Base-by-base conservation (phyloP, 768 basidiomycete species). In the Tricholoma sp. region DNA sequence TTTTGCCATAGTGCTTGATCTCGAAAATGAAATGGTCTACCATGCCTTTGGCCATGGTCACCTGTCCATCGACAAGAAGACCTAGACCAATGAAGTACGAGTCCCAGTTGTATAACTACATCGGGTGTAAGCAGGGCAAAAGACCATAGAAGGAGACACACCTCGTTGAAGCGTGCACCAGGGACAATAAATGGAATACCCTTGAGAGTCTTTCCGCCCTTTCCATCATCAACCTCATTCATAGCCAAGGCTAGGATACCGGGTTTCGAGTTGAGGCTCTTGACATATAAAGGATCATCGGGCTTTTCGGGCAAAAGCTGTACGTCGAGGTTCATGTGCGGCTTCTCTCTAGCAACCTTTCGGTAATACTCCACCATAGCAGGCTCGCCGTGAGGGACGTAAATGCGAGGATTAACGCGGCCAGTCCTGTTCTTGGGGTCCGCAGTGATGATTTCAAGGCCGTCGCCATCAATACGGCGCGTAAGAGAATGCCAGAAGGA, bases 1-100 rank as follows among this genome's bases (percentile, higher is more conserved):
- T 94, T 74, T 96, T 95, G 76, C 91, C 90, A 69, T 97, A 97
- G 73, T 97, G 91, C 75, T 86, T 93, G 78, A 99, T 97, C 78
- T 98, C 94, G 69, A 98, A 99, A 67, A 97, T 90, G 76, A 98
- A 99, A 71, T 99, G 96, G 55, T 98, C 97, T 45, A 98, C 94
- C 85, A 98, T 94, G 65, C 94, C 92, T 72, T 94, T 93, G 18
- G 97, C 96, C 85, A 98, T 90, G 57, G 86, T 82, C 27, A 96
- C 85, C 65, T 94, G 88, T 24, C 94, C 95, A 67, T 99, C 96
- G 21, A 98, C 92, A 7, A 99, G 83, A 27, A 99, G 83, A 14
- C 96, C 96, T 22, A 98, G 84, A 7, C 90, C 79, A 66, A 96
- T 93, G 71, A 97, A 97, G 75, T 95, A 95, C 6, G 90, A 92